phyloP scores from a whole-genome alignment of 352 stramenopile species.

The Pythium vanterpoolii region DNA sequence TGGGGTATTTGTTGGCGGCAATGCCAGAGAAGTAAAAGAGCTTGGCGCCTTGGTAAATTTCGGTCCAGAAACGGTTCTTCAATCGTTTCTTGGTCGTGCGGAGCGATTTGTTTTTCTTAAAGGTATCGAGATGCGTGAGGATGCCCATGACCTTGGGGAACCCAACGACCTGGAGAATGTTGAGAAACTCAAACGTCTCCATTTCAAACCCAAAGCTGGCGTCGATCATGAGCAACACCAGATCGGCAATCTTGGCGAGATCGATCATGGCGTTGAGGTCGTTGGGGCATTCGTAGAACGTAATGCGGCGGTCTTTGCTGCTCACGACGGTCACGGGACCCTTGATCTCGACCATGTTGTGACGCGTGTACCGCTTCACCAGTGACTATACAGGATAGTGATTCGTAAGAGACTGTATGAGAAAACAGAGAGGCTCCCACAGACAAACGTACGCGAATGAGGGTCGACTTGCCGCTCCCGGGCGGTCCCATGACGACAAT shows the following conservation, averaged over 20 bases:
- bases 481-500: slow-evolving; percentile 98
- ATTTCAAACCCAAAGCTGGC: slow-evolving; percentile 99
- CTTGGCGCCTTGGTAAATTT: slow-evolving; percentile 94
- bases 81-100: slow-evolving; percentile 98
- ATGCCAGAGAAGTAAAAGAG: slow-evolving; percentile 98
- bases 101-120: slow-evolving; percentile 98
- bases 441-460: slow-evolving; percentile 84
- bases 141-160: slow-evolving; percentile 98
- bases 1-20: slow-evolving; percentile 99
- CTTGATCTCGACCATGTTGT: slow-evolving; percentile 96
- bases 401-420: neutral
- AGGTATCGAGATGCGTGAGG: slow-evolving; percentile 98
- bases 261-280: slow-evolving; percentile 93
- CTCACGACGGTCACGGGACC: slow-evolving; percentile 99
- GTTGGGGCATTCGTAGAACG: slow-evolving; percentile 99
- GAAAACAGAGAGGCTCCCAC: neutral
- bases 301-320: slow-evolving; percentile 97
- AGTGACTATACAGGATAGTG: slow-evolving; percentile 63
- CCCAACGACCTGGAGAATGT: slow-evolving; percentile 95
- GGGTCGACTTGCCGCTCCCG: slow-evolving; percentile 96
- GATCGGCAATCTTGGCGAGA: slow-evolving; percentile 98
- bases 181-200: slow-evolving; percentile 99
- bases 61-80: slow-evolving; percentile 99
- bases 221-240: slow-evolving; percentile 98
- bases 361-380: slow-evolving; percentile 99